Conservation (phyloP, 2,329 filamentous ascomycete species). For the Cytospora piceae region DNA sequence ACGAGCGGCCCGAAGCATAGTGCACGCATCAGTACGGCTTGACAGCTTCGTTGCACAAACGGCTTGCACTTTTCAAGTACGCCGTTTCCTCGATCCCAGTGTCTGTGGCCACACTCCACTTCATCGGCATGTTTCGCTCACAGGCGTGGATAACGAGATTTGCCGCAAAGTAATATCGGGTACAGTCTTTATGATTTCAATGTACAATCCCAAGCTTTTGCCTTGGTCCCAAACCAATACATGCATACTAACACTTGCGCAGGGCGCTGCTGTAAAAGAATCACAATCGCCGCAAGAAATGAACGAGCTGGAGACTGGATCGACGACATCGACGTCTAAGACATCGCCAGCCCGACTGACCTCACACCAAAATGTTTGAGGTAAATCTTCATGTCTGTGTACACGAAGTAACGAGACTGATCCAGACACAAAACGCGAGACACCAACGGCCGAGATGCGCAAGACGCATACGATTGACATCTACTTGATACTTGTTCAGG, state of each 20-base stretch:
- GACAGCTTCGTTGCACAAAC: neutral
- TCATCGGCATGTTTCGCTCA: neutral
- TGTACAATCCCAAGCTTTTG: no score
- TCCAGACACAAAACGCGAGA: conserved; percentile 22
- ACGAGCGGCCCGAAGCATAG: neutral
- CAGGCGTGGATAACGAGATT: no score
- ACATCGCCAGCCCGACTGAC: conserved; percentile 17
- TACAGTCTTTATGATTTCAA: no score
- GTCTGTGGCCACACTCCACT: neutral
- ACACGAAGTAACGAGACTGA: neutral
- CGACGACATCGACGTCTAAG: conserved; percentile 5
- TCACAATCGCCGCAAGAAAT: neutral
- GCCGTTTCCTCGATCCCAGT: neutral
- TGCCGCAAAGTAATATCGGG: no score
- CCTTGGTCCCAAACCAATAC: no score
- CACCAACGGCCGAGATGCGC: conserved; percentile 22
- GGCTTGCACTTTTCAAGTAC: neutral
- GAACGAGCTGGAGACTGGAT: neutral
- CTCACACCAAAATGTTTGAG: conserved; percentile 12
- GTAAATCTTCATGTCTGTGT: neutral
- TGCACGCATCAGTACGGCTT: neutral
- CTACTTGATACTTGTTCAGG: neutral
- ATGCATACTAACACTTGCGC: no score
- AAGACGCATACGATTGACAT: conserved; percentile 11
- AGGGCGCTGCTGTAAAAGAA: no score